A percentile compares a stretch with the other conserved stretches of the same genome.
phyloP scores from a whole-genome alignment of 495 filamentous ascomycete species.

The Lindgomyces ingoldianus region DNA sequence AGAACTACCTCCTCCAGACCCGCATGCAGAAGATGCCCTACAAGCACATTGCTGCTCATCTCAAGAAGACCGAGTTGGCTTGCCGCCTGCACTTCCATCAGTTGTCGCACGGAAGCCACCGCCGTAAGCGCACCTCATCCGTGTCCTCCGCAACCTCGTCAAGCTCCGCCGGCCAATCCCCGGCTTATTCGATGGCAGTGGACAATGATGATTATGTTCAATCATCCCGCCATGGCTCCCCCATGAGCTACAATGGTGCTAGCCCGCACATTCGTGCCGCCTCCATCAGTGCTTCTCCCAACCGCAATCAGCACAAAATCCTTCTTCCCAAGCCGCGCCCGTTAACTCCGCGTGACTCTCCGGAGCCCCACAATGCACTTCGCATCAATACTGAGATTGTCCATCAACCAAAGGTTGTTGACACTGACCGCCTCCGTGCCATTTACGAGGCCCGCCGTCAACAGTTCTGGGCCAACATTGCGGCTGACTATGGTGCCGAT shows the following conservation, averaged over 20 bases:
- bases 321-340: conserved; percentile 40
- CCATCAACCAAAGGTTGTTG: conserved; percentile 51
- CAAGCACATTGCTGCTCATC: conserved; percentile 79
- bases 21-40: conserved; percentile 84
- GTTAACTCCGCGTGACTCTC: conserved; percentile 34
- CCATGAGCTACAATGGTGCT: conserved; percentile 33
- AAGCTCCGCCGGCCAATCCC: conserved; percentile 36
- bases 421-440: conserved; percentile 65
- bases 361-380: conserved; percentile 36
- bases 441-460: conserved; percentile 69
- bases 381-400: conserved; percentile 38
- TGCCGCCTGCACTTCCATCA: conserved; percentile 85
- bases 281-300: conserved; percentile 32
- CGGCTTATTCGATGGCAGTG: conserved; percentile 38
- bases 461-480: conserved; percentile 72
- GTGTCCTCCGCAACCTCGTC: conserved; percentile 53
- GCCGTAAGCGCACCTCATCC: conserved; percentile 66
- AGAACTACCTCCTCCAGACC: conserved; percentile 81
- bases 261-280: conserved; percentile 27
- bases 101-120: conserved; percentile 76
- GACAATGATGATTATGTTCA: conserved; percentile 37
- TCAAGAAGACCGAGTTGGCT: conserved; percentile 84
- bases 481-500: conserved; percentile 66
- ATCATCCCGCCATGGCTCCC: conserved; percentile 38
- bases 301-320: conserved; percentile 39